A percentile compares a stretch with the other conserved stretches of the same genome.
Conservation (phyloP, 108 stramenopile genomes). For the Cyclotella choctawhatcheeana region DNA sequence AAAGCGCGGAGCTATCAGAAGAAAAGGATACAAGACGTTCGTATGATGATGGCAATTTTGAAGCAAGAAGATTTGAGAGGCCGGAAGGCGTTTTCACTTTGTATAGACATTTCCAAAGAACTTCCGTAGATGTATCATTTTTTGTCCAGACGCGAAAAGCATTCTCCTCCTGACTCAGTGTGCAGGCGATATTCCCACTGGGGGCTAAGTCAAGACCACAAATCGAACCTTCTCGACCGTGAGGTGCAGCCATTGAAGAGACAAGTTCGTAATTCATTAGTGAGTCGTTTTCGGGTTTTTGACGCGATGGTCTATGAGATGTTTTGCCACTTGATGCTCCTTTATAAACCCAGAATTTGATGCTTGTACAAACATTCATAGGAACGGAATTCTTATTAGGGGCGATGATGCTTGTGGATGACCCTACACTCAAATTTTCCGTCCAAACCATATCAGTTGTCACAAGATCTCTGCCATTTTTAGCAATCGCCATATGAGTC, state of each 20-base stretch:
- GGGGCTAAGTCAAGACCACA: slow-evolving; percentile 62
- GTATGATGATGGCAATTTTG: slow-evolving; percentile 18
- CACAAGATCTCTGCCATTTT: slow-evolving; percentile 63
- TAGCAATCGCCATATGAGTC: slow-evolving; percentile 56
- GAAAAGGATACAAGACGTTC: slow-evolving; percentile 66
- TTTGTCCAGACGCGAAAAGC: slow-evolving; percentile 82
- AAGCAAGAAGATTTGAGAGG: slow-evolving; percentile 57
- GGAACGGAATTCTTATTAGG: slow-evolving; percentile 11
- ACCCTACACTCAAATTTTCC: slow-evolving; percentile 70
- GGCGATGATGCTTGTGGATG: slow-evolving; percentile 16
- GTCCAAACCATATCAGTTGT: slow-evolving; percentile 73
- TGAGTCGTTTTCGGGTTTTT: slow-evolving; percentile 29
- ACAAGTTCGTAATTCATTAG: slow-evolving; percentile 52
- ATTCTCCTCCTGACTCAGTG: slow-evolving; percentile 77
- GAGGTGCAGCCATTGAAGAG: slow-evolving; percentile 80
- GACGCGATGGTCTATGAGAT: slow-evolving; percentile 19
- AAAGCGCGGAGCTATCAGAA: slow-evolving; percentile 70
- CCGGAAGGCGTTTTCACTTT: slow-evolving; percentile 78
- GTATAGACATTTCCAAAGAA: slow-evolving; percentile 74
- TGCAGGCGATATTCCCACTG: slow-evolving; percentile 68
- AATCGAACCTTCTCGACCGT: slow-evolving; percentile 66
- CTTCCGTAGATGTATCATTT: slow-evolving; percentile 10
- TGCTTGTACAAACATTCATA: slow-evolving; percentile 65
- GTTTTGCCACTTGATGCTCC: slow-evolving; percentile 32
- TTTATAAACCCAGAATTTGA: slow-evolving; percentile 72